Conservation (phyloP, 2,329 filamentous ascomycete species). For the Trichoderma sp. region DNA sequence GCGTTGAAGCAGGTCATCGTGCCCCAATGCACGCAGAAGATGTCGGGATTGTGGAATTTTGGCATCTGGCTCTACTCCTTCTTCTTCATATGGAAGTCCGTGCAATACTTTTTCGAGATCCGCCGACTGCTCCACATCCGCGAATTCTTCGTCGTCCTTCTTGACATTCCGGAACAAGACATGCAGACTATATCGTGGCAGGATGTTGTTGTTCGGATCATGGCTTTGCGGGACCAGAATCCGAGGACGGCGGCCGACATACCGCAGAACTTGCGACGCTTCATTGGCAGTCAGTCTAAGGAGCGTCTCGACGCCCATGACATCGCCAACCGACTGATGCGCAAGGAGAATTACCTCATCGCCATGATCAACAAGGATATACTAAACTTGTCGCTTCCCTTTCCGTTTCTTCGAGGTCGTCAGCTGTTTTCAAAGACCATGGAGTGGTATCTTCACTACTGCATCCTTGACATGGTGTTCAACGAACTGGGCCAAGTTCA, state of each 20-base stretch:
- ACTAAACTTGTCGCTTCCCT: constrained; percentile 76
- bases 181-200: constrained; percentile 96
- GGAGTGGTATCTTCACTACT: constrained; percentile 88
- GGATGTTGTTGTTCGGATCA: constrained; percentile 79
- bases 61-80: constrained; percentile 81
- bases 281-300: constrained; percentile 80
- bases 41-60: constrained; percentile 73
- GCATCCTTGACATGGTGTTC: constrained; percentile 91
- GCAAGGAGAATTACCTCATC: constrained; percentile 94
- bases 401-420: constrained; percentile 76
- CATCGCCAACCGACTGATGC: constrained; percentile 95
- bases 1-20: constrained; percentile 56
- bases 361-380: constrained; percentile 97
- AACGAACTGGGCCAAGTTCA: constrained; percentile 84
- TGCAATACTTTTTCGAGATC: constrained; percentile 70
- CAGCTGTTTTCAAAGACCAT: constrained; percentile 86
- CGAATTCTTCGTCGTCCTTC: constrained; percentile 78
- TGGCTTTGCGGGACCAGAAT: constrained; percentile 80
- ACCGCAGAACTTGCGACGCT: constrained; percentile 50
- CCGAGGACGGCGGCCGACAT: constrained; percentile 67
- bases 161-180: constrained; percentile 77
- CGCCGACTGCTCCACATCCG: constrained; percentile 72
- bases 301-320: constrained; percentile 94
- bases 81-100: constrained; percentile 77
- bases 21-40: constrained; percentile 69